Percentiles rank a stretch among this genome's conserved stretches.
Conservation (phyloP, 1,284 basidiomycete species). For the Leccinum angustisporum region DNA sequence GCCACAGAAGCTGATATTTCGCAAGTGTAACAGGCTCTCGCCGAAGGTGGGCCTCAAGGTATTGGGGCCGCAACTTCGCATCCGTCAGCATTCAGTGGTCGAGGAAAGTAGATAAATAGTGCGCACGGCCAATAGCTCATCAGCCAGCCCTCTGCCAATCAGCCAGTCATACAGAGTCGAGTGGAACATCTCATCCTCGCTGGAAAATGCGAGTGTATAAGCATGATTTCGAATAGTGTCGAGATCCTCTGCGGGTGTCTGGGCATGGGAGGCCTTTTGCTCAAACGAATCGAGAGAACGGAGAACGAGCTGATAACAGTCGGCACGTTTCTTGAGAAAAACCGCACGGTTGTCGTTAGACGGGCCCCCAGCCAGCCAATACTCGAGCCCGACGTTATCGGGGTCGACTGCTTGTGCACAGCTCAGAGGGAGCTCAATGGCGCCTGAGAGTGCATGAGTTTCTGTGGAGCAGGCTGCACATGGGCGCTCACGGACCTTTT, state of each 20-base stretch:
- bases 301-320: conserved; percentile 83
- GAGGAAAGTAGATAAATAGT: conserved; percentile 6
- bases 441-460: conserved; percentile 48
- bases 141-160: conserved; percentile 75
- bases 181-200: conserved; percentile 92
- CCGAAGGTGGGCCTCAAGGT: conserved; percentile 85
- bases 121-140: conserved; percentile 86
- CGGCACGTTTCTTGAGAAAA: conserved; percentile 60
- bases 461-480: conserved; percentile 27
- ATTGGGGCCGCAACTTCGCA: conserved; percentile 75
- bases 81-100: conserved; percentile 8
- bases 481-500: conserved; percentile 50
- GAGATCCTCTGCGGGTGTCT: conserved; percentile 46
- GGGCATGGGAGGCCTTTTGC: conserved; percentile 44
- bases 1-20: conserved; percentile 93
- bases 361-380: conserved; percentile 69
- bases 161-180: conserved; percentile 95
- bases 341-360: conserved; percentile 60
- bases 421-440: conserved; percentile 82
- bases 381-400: conserved; percentile 75
- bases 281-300: conserved; percentile 84
- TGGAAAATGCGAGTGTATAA: conserved; percentile 80
- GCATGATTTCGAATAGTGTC: conserved; percentile 72
- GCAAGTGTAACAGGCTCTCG: conserved; percentile 79
- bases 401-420: conserved; percentile 84